Evolutionary conservation across 352 stramenopile genomes (phyloP).

Genomic region (Pythium guiyangense): DNA sequence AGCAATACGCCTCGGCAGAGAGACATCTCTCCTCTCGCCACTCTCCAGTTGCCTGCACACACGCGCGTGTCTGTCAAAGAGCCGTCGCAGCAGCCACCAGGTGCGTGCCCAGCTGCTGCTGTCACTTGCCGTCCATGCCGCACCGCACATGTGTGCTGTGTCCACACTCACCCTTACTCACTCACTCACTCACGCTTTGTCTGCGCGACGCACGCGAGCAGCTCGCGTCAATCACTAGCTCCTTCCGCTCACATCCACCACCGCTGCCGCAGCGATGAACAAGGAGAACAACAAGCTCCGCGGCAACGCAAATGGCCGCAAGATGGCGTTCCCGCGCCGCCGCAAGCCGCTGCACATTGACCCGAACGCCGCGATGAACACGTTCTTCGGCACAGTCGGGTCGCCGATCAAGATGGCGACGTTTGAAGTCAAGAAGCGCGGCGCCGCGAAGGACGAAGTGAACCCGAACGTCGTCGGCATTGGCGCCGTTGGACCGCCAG

Average conservation of each 20-base stretch:
- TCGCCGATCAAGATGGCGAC: slow-evolving; percentile 66
- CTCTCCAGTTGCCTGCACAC: no score
- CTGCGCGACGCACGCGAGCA: background rate
- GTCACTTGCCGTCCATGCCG: no score
- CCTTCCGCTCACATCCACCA: background rate
- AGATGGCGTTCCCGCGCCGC: slow-evolving; percentile 49
- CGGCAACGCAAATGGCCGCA: slow-evolving; percentile 26
- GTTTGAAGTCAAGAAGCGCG: slow-evolving; percentile 23
- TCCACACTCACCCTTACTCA: no score
- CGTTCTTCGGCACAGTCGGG: slow-evolving; percentile 68
- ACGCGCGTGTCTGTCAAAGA: no score
- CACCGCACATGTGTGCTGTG: no score
- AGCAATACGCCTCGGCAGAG: no score
- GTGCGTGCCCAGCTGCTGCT: no score
- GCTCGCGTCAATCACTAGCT: background rate
- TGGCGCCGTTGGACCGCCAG: slow-evolving; percentile 9
- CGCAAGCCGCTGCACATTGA: slow-evolving; percentile 38
- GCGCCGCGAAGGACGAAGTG: slow-evolving; percentile 10
- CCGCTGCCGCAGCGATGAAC: slow-evolving; percentile 20
- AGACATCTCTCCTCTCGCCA: no score
- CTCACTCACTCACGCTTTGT: no score
- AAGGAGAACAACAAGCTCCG: slow-evolving; percentile 52
- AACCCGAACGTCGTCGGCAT: slow-evolving; percentile 14
- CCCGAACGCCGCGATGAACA: slow-evolving; percentile 35
- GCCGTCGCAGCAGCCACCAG: no score